These are phyloP conservation scores for Beverwykella pulmonaria DNA, from an alignment of 495 filamentous ascomycete species.

Conservation along the genomic window DNA sequence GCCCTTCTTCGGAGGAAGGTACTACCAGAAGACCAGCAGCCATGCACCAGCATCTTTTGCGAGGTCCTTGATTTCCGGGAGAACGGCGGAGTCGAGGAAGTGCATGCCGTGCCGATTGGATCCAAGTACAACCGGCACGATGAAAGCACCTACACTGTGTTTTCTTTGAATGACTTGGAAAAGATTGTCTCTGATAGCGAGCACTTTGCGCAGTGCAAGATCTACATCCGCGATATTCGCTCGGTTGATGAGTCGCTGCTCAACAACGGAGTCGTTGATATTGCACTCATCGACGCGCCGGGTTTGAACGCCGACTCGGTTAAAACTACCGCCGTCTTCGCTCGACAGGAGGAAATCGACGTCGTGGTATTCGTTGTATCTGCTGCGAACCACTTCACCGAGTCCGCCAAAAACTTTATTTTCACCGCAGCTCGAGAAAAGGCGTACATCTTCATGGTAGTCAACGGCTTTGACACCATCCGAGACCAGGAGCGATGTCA, in stretches of 20 bases:
- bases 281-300: slow-evolving; percentile 94
- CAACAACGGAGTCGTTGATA: slow-evolving; percentile 97
- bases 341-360: slow-evolving; percentile 96
- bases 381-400: slow-evolving; percentile 95
- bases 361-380: slow-evolving; percentile 98
- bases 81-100: slow-evolving; percentile 88
- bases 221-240: slow-evolving; percentile 91
- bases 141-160: slow-evolving; percentile 91
- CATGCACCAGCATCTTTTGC: slow-evolving; percentile 98
- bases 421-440: slow-evolving; percentile 94
- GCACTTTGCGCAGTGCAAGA: slow-evolving; percentile 90
- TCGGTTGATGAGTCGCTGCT: slow-evolving; percentile 90
- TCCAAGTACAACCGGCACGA: slow-evolving; percentile 81
- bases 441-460: slow-evolving; percentile 98
- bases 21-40: slow-evolving; percentile 94
- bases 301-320: slow-evolving; percentile 93
- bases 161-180: slow-evolving; percentile 72
- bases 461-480: slow-evolving; percentile 95
- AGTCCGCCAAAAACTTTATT: slow-evolving; percentile 95
- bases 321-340: slow-evolving; percentile 96
- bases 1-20: slow-evolving; percentile 89
- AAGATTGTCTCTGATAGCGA: slow-evolving; percentile 85
- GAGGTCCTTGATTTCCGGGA: slow-evolving; percentile 92
- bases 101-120: slow-evolving; percentile 81
- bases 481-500: slow-evolving; percentile 83